phyloP scores from a whole-genome alignment of 73 alveolate species.

The Tetrahymena malaccensis region DNA sequence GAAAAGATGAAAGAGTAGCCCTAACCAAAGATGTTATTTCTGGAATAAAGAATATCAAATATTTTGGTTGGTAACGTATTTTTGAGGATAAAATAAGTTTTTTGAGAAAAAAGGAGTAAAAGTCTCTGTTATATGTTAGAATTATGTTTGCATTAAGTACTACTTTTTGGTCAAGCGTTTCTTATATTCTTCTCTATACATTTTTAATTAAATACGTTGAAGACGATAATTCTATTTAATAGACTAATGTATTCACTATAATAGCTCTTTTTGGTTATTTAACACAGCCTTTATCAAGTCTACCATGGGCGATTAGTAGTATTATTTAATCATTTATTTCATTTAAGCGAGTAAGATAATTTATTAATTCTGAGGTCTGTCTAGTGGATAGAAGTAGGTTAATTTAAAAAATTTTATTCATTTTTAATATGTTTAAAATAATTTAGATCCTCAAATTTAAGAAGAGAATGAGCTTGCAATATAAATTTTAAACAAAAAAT shows the following conservation, averaged over 20 bases:
- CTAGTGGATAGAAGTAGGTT: neutral
- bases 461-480: neutral
- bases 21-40: conserved; percentile 23
- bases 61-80: conserved; percentile 20
- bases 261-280: conserved; percentile 22
- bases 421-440: too few species aligned
- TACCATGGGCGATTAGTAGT: conserved; percentile 7
- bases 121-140: neutral
- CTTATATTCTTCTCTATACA: conserved; percentile 1
- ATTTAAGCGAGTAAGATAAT: neutral
- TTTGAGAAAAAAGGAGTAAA: neutral
- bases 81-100: conserved; percentile 5
- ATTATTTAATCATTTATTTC: conserved; percentile 8
- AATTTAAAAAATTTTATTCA: too few species aligned
- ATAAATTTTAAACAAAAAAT: too few species aligned
- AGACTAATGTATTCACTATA: conserved; percentile 19
- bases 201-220: neutral
- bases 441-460: neutral
- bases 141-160: neutral
- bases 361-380: neutral
- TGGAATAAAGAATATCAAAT: conserved; percentile 28
- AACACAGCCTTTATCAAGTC: conserved; percentile 7
- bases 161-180: conserved; percentile 12
- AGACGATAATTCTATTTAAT: neutral
- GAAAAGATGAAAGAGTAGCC: conserved; percentile 22